Conservation (phyloP, 305 asterid species). For the Solanum hybrid region DNA sequence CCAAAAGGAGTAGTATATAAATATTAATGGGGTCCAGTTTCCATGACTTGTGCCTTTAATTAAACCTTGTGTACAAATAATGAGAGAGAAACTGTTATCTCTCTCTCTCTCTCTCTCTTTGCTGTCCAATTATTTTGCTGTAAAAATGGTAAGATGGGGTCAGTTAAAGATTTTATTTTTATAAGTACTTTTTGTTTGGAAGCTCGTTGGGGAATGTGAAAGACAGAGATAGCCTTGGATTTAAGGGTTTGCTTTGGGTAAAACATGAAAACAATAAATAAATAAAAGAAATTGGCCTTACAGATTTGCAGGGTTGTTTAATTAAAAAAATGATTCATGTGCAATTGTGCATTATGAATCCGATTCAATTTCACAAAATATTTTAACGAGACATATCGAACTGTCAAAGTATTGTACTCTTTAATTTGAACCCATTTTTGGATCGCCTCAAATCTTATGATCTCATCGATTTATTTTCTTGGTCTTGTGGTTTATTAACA, state of each 20-base stretch:
- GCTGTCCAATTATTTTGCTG: background rate
- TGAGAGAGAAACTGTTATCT: conserved; percentile 4
- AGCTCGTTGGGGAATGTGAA: conserved; percentile 15
- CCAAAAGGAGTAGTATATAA: background rate
- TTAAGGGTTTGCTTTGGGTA: background rate
- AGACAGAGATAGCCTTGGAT: conserved; percentile 5
- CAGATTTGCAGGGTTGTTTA: background rate
- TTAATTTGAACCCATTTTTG: no score
- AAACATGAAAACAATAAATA: background rate
- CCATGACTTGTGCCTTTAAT: background rate
- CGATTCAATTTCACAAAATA: background rate
- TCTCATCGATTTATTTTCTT: background rate
- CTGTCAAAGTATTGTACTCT: background rate
- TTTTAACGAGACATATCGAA: background rate
- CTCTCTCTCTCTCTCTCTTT: no score
- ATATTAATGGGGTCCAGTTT: conserved; percentile 14
- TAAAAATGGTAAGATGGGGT: conserved; percentile 10
- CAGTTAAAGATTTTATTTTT: conserved; percentile 18
- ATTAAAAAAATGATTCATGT: background rate
- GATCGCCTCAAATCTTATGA: background rate
- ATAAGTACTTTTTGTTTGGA: conserved; percentile 13
- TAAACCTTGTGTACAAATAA: background rate
- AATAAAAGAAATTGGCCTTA: background rate
- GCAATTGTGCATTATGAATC: no score
- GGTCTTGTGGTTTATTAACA: background rate